Evolutionary conservation across 768 basidiomycete species (phyloP).

Genomic region (Leccinum aurantiacum): DNA sequence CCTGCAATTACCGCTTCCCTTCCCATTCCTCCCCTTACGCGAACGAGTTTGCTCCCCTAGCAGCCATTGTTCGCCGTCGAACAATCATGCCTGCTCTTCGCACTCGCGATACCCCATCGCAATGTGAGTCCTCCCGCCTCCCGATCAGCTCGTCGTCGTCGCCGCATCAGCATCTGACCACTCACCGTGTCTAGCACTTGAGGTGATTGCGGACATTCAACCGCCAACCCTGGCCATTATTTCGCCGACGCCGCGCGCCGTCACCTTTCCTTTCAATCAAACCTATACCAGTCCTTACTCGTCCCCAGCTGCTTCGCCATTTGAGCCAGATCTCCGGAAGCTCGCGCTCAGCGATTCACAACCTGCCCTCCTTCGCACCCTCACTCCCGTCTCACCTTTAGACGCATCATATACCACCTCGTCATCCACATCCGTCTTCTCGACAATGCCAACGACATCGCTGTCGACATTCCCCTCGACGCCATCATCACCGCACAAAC

Average conservation of each 20-base stretch:
- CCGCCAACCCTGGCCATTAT: conserved; percentile 54
- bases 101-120: conserved; percentile 70
- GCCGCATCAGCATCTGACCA: conserved; percentile 6
- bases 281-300: conserved; percentile 56
- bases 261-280: conserved; percentile 42
- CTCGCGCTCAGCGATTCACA: conserved; percentile 46
- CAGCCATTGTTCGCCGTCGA: conserved; percentile 35
- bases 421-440: conserved; percentile 43
- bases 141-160: conserved; percentile 5
- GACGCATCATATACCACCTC: conserved; percentile 29
- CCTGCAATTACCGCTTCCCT: conserved; percentile 17
- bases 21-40: conserved; percentile 35
- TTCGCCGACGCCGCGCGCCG: conserved; percentile 62
- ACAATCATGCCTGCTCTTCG: conserved; percentile 77
- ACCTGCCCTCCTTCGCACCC: conserved; percentile 38
- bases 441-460: conserved; percentile 37
- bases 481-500: conserved; percentile 43
- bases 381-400: conserved; percentile 40
- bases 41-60: conserved; percentile 37
- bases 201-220: conserved; percentile 67
- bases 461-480: conserved; percentile 35
- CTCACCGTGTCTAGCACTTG: conserved; percentile 53
- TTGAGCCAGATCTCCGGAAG: conserved; percentile 64
- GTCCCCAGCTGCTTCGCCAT: conserved; percentile 67
- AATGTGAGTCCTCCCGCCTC: conserved; percentile 35